phyloP scores from a whole-genome alignment of 2,329 filamentous ascomycete species.

The Colletotrichum viniferum region DNA sequence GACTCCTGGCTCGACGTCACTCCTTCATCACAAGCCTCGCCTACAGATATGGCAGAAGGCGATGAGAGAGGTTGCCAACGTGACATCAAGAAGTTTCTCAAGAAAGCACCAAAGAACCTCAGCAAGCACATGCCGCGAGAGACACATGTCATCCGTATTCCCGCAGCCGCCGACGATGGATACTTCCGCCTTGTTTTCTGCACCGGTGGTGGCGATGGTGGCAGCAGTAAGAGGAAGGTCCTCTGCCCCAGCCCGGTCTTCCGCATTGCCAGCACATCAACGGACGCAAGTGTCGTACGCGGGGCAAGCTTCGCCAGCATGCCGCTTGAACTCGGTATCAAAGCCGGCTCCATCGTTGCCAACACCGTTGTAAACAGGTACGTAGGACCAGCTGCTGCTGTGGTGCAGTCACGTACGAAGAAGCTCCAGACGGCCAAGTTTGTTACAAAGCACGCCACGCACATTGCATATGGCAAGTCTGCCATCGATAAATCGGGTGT shows the following conservation, averaged over 20 bases:
- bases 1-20: slow-evolving; percentile 72
- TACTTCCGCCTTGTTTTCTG: slow-evolving; percentile 73
- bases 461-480: slow-evolving; percentile 24
- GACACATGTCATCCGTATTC: slow-evolving; percentile 69
- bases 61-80: slow-evolving; percentile 72
- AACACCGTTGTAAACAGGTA: slow-evolving; percentile 49
- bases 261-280: slow-evolving; percentile 69
- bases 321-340: slow-evolving; percentile 69
- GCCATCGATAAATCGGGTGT: slow-evolving; percentile 32
- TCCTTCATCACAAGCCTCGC: slow-evolving; percentile 51
- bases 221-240: slow-evolving; percentile 52
- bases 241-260: slow-evolving; percentile 72
- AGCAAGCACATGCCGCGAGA: slow-evolving; percentile 60
- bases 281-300: slow-evolving; percentile 63
- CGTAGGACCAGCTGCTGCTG: slow-evolving; percentile 33
- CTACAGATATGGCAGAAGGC: slow-evolving; percentile 53
- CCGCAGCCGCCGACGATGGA: slow-evolving; percentile 65
- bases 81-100: slow-evolving; percentile 68
- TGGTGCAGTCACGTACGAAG: slow-evolving; percentile 45
- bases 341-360: slow-evolving; percentile 56
- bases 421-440: slow-evolving; percentile 27
- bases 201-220: slow-evolving; percentile 28
- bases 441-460: background rate
- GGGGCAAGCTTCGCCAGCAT: slow-evolving; percentile 69
- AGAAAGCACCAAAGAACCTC: slow-evolving; percentile 53